These are phyloP conservation scores for Coniochaeta sp. DNA, from an alignment of 2,329 filamentous ascomycete genomes.

Conservation along the genomic window DNA sequence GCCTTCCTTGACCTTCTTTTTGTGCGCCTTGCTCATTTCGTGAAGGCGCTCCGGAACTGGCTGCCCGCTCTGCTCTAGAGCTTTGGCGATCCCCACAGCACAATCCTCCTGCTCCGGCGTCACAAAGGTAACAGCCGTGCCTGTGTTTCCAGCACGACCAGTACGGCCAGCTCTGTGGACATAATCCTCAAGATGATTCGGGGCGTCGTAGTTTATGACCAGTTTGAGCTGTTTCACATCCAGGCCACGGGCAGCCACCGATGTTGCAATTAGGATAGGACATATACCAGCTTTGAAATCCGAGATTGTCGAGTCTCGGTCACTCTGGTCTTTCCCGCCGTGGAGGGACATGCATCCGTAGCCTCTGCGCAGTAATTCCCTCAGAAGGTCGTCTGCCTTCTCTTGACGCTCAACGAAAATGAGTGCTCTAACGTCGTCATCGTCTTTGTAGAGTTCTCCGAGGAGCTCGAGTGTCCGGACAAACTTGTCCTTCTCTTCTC, in stretches of 20 bases:
- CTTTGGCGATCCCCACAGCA: conserved; percentile 81
- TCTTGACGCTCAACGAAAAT: conserved; percentile 93
- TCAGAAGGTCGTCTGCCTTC: conserved; percentile 73
- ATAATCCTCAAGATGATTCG: conserved; percentile 93
- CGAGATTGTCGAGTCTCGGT: conserved; percentile 83
- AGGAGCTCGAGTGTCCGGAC: conserved; percentile 76
- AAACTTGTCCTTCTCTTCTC: conserved; percentile 78
- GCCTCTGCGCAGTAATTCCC: conserved; percentile 73
- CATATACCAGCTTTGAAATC: conserved; percentile 91
- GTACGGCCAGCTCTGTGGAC: conserved; percentile 92
- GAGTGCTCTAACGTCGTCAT: conserved; percentile 83
- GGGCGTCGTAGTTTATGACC: conserved; percentile 91
- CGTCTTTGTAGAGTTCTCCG: conserved; percentile 75
- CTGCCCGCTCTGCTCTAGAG: conserved; percentile 85
- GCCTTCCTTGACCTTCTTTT: conserved; percentile 85
- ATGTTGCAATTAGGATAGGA: conserved; percentile 88
- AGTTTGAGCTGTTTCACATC: conserved; percentile 95
- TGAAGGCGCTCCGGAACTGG: conserved; percentile 64
- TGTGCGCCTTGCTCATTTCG: conserved; percentile 65
- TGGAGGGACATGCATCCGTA: conserved; percentile 93
- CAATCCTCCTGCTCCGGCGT: conserved; percentile 89
- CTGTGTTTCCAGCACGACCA: conserved; percentile 87
- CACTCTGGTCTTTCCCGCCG: conserved; percentile 87
- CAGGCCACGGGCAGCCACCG: conserved; percentile 86
- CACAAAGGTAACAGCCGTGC: conserved; percentile 90